Evolutionary conservation across 768 basidiomycete genomes (phyloP).

Genomic region (Mycena polygramma): DNA sequence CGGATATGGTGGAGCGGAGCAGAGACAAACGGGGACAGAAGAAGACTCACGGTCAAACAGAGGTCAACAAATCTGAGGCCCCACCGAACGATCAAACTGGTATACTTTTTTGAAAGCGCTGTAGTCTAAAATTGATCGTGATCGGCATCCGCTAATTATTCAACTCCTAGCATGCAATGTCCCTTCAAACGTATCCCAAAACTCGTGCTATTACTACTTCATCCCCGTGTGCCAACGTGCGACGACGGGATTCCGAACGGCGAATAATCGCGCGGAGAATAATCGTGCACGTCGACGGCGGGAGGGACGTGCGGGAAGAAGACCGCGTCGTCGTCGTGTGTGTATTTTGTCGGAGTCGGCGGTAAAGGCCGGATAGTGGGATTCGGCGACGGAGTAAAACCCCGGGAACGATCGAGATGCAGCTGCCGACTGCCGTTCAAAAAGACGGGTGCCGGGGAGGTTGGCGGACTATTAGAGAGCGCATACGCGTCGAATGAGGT

Average conservation of each 20-base stretch:
- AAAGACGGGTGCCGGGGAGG: conserved; percentile 31
- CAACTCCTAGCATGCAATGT: conserved; percentile 14
- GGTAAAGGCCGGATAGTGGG: conserved; percentile 26
- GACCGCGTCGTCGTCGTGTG: conserved; percentile 14
- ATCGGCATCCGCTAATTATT: conserved; percentile 9
- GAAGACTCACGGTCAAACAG: too few species aligned
- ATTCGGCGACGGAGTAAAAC: conserved; percentile 10
- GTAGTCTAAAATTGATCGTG: neutral
- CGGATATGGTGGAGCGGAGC: too few species aligned
- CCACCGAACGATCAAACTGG: too few species aligned
- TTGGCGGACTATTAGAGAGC: conserved; percentile 23
- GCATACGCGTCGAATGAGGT: conserved; percentile 38
- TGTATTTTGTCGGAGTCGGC: conserved; percentile 29
- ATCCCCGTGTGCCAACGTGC: conserved; percentile 27
- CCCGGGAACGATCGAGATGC: conserved; percentile 22
- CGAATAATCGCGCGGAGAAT: conserved; percentile 24
- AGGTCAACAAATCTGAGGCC: too few species aligned
- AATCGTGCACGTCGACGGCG: conserved; percentile 17
- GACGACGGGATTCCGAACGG: conserved; percentile 33
- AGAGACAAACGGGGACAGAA: too few species aligned
- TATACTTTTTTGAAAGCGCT: too few species aligned
- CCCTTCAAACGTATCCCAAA: conserved; percentile 15
- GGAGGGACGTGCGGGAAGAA: conserved; percentile 24
- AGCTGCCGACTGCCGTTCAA: conserved; percentile 11
- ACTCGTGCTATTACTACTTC: conserved; percentile 5